Evolutionary conservation across 176 grass and related monocot genomes (phyloP).

Genomic region (Raddia guianensis): DNA sequence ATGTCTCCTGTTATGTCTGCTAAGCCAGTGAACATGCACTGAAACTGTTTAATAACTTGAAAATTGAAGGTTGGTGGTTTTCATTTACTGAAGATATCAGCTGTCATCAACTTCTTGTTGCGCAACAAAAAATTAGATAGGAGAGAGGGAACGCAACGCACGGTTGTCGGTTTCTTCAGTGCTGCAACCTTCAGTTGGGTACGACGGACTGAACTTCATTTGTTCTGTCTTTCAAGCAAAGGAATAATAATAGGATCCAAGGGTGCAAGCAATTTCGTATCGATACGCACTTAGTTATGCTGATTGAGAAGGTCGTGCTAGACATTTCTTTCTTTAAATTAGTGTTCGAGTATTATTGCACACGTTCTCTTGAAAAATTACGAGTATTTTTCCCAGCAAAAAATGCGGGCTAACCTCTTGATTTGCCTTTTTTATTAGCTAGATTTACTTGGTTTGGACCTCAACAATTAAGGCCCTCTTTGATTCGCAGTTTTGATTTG

Average conservation of each 20-base stretch:
- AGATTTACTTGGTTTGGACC: not conserved
- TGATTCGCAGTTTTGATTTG: no score
- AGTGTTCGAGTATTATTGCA: not conserved
- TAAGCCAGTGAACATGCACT: not conserved
- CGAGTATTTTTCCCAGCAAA: not conserved
- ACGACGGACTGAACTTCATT: not conserved
- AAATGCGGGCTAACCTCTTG: not conserved
- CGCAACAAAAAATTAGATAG: not conserved
- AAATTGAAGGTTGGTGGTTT: not conserved
- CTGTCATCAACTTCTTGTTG: not conserved
- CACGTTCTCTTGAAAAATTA: not conserved
- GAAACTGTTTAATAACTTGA: not conserved
- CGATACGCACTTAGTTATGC: not conserved
- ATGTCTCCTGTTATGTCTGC: not conserved
- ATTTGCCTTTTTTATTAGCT: not conserved
- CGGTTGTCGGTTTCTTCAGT: not conserved
- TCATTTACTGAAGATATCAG: not conserved
- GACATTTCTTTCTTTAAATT: not conserved
- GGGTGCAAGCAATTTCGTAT: not conserved
- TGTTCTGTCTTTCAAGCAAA: constrained; percentile 9
- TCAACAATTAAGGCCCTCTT: not conserved
- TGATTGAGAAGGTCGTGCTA: not conserved
- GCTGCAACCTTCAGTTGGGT: not conserved
- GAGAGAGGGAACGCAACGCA: not conserved
- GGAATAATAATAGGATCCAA: not conserved